phyloP scores from a whole-genome alignment of 2,329 filamentous ascomycete species.

The Xylariaceae sp. region DNA sequence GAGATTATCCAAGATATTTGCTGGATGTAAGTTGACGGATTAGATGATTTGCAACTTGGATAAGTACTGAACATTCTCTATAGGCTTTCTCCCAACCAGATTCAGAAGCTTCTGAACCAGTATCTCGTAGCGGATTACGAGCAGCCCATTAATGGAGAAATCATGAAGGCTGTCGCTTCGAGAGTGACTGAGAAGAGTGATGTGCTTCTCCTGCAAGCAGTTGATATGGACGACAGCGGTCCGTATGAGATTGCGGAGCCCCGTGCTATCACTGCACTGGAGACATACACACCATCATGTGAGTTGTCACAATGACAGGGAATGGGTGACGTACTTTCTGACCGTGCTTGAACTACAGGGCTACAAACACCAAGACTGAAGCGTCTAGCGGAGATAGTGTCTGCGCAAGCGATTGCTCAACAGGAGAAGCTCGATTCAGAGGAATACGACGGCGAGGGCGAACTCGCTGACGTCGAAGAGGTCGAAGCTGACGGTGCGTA shows the following conservation, averaged over 20 bases:
- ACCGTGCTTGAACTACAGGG: slow-evolving; percentile 51
- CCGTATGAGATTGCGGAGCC: slow-evolving; percentile 98
- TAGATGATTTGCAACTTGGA: slow-evolving; percentile 5
- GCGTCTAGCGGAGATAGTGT: slow-evolving; percentile 96
- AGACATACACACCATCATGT: slow-evolving; percentile 98
- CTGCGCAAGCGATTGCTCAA: slow-evolving; percentile 91
- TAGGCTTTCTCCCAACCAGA: slow-evolving; percentile 96
- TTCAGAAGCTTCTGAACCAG: slow-evolving; percentile 97
- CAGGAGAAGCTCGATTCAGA: slow-evolving; percentile 69
- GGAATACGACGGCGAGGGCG: slow-evolving; percentile 46
- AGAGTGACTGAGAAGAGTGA: slow-evolving; percentile 98
- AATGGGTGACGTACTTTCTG: slow-evolving; percentile 8
- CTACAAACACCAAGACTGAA: slow-evolving; percentile 94
- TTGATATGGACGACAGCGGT: slow-evolving; percentile 98
- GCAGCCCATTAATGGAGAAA: slow-evolving; percentile 98
- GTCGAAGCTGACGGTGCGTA: slow-evolving; percentile 35
- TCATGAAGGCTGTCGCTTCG: slow-evolving; percentile 98
- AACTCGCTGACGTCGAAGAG: slow-evolving; percentile 32
- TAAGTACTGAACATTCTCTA: slow-evolving; percentile 15
- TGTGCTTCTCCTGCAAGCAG: slow-evolving; percentile 84
- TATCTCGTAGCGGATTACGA: slow-evolving; percentile 98
- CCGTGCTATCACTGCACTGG: slow-evolving; percentile 87
- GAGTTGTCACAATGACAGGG: slow-evolving; percentile 38
- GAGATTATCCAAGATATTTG: slow-evolving; percentile 99
- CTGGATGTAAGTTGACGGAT: slow-evolving; percentile 78